Evolutionary conservation across 192 early-diverging fungal species (phyloP), one percentile per base, ranked within the genome.

Genomic region (Podila epigama): DNA sequence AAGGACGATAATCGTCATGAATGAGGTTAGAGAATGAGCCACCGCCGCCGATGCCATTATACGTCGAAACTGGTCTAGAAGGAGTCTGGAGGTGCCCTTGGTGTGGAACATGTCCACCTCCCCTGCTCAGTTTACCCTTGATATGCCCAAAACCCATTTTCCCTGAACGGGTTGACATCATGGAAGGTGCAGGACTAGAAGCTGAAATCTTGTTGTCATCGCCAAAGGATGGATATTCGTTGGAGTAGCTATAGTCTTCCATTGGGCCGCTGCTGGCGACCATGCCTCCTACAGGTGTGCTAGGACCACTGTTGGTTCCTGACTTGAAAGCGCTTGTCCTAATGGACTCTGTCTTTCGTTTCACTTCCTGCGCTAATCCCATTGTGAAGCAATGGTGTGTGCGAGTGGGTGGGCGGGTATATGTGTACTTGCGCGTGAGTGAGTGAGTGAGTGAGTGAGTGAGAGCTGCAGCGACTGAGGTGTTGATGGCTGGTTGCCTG

Each of bases 1-100:
- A 80, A 36, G 80, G 77, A 22, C 79, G 60, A 65, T 91, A 93
- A 31, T 91, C 81, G 31, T 84, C 81, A 32, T 85, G 82, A 50
- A 77, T 77, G 40, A 77, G 22, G 29, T 77, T 77, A 1, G 66
- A 40, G 33, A 64, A 68, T 16, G 73, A 68, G 0, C 73, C 73
- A 13, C 61, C 73, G 9, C 66, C 60, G 8, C 54, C 66, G 20
- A 77, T 68, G 16, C 66, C 65, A 16, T 35, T 34, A 10, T 55
- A 58, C 13, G 55, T 44, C 31, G 36, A 53, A 37, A 37, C n/a
- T 25, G 56, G 48, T 2, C n/a, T 20, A 3, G 51, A 3, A 57
- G 59, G 35, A 31, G 52, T 51, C n/a, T 35, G 16, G 60, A 22
- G 25, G 11, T 50, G n/a, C 27, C n/a, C 39, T 5, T 6, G 70